Evolutionary conservation across 345 rosid genomes (phyloP), one percentile per base, ranked within the genome.

Genomic region (Citrus unshiu): DNA sequence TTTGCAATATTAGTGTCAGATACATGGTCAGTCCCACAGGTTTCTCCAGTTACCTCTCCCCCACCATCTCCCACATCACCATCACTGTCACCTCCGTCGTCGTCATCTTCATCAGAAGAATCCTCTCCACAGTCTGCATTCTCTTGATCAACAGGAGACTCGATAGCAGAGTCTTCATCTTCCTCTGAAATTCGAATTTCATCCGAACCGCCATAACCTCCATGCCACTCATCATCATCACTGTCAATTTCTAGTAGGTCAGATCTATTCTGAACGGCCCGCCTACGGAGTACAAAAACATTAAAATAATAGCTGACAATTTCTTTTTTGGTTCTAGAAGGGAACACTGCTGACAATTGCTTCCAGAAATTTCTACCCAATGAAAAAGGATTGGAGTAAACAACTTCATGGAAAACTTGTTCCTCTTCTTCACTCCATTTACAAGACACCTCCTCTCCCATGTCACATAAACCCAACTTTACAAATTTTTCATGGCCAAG

Each of bases 141-240:
- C 59, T 82, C 75, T 75, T 77, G 85, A 75, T 74, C 81, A 68
- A 77, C 57, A 70, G 82, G 83, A 76, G 88, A 91, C 80, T 89
- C 90, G 3, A 86, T 74, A n/a, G 80, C 91, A 67, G 94, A 87
- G 75, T 88, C 91, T 32, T 88, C 91, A 35, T 83, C 88, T 40
- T 86, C 92, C 51, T 86, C 87, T 6, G 70, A 62, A 65, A 76
- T 85, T 74, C 60, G 89, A 73, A 60, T 65, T 51, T 64, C 58
- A 51, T 37, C 71, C 32, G 83, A 25, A 39, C 76, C 70, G 46
- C 79, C 81, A 59, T 81, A 73, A 62, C 79, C 75, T 43, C 71
- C 85, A 72, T 86, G 93, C 93, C 94, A 92, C 77, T 92, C 95
- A 72, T 93, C 98, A 70, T 93, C 91, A 84, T 93, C 98, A 37